phyloP scores from a whole-genome alignment of 2,329 filamentous ascomycete species.

The Sclerotinia spermophila region DNA sequence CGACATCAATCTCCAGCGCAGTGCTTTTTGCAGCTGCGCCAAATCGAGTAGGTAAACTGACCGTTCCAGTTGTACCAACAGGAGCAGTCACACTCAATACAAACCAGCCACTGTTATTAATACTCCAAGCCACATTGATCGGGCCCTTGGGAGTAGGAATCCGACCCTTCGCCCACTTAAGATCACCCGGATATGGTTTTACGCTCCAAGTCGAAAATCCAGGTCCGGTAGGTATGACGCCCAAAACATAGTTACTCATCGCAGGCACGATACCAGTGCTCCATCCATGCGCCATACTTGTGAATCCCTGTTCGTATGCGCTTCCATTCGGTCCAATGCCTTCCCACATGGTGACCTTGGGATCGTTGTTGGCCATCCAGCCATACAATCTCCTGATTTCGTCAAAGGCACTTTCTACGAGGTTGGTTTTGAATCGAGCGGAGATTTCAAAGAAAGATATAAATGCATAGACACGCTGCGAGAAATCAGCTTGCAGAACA shows the following conservation, averaged over 20 bases:
- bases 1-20: constrained; percentile 20
- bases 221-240: constrained; percentile 43
- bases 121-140: constrained; percentile 42
- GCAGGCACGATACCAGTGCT: constrained; percentile 48
- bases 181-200: constrained; percentile 38
- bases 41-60: constrained; percentile 29
- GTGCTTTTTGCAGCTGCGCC: background rate
- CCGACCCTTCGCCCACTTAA: constrained; percentile 44
- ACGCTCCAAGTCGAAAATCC: constrained; percentile 45
- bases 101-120: constrained; percentile 28
- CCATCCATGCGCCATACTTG: constrained; percentile 51
- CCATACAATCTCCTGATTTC: constrained; percentile 47
- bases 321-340: constrained; percentile 44
- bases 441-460: constrained; percentile 51
- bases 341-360: constrained; percentile 49
- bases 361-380: constrained; percentile 48
- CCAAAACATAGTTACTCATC: constrained; percentile 46
- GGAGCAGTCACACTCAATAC: constrained; percentile 38
- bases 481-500: constrained; percentile 40
- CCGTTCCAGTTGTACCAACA: constrained; percentile 25
- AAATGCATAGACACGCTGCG: constrained; percentile 49
- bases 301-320: constrained; percentile 46
- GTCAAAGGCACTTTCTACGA: constrained; percentile 41
- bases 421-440: constrained; percentile 44
- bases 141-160: constrained; percentile 43